These are phyloP conservation scores for Vaccinium corymbosum DNA, from an alignment of 148 eudicot species.

Conservation along the genomic window DNA sequence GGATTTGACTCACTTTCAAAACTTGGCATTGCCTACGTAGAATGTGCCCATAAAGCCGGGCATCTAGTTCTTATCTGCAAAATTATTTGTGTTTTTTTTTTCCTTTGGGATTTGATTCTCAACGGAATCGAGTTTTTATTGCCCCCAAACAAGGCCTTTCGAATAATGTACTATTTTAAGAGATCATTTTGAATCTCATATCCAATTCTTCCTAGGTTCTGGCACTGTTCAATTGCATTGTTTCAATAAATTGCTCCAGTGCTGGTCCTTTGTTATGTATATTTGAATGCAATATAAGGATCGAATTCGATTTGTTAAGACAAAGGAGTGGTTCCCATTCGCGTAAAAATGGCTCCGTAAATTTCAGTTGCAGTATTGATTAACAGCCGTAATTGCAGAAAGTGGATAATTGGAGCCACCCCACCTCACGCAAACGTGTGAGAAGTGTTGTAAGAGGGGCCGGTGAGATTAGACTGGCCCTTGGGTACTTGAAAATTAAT, in stretches of 20 bases:
- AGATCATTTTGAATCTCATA: slow-evolving; percentile 24
- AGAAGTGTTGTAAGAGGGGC: too few relatives aligned
- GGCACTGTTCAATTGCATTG: background rate
- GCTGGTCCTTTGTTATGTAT: background rate
- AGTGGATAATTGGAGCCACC: background rate
- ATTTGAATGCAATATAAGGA: background rate
- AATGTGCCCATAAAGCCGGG: slow-evolving; percentile 35
- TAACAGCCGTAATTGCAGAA: slow-evolving; percentile 15
- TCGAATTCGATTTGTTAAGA: background rate
- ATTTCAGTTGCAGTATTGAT: background rate
- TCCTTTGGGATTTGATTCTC: slow-evolving; percentile 15
- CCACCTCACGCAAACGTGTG: too few relatives aligned
- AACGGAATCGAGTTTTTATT: slow-evolving; percentile 11
- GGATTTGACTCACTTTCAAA: too few relatives aligned
- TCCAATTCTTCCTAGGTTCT: background rate
- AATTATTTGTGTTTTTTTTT: slow-evolving; percentile 19
- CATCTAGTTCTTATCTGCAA: slow-evolving; percentile 62
- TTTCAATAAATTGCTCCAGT: background rate
- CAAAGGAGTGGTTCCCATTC: background rate
- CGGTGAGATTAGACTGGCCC: too few relatives aligned
- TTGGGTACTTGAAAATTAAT: slow-evolving; percentile 2
- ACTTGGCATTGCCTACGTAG: background rate
- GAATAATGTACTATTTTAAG: slow-evolving; percentile 4
- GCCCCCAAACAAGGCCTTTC: slow-evolving; percentile 16
- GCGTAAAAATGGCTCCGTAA: background rate